Conservation (phyloP, 352 stramenopile genomes). For the Phytophthora megakarya region DNA sequence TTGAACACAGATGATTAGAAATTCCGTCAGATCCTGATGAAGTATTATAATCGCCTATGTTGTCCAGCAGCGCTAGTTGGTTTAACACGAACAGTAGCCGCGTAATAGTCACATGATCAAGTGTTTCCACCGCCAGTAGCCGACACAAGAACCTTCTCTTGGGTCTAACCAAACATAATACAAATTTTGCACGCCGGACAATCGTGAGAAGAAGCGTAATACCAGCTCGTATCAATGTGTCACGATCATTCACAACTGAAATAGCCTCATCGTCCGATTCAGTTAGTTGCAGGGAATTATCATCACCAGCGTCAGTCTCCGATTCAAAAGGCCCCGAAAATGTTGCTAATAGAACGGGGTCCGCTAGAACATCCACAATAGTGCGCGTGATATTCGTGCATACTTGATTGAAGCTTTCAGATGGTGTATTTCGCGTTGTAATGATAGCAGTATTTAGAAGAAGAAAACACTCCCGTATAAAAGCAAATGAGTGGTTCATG, state of each 20-base stretch:
- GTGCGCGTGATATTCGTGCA: constrained; percentile 51
- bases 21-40: neutral
- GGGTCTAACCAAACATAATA: constrained; percentile 60
- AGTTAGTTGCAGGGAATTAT: constrained; percentile 6
- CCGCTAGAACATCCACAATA: constrained; percentile 64
- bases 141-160: constrained; percentile 79
- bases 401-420: constrained; percentile 64
- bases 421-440: constrained; percentile 65
- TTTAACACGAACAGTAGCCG: constrained; percentile 69
- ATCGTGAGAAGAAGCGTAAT: constrained; percentile 75
- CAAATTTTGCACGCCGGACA: constrained; percentile 71
- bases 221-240: constrained; percentile 71
- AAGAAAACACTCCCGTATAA: constrained; percentile 79
- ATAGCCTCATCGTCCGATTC: constrained; percentile 69
- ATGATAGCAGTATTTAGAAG: constrained; percentile 75
- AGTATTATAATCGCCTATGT: constrained; percentile 2
- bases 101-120: constrained; percentile 76
- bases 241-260: constrained; percentile 62
- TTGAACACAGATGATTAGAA: constrained; percentile 15
- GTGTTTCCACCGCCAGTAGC: constrained; percentile 68
- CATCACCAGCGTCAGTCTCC: constrained; percentile 39
- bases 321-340: constrained; percentile 41
- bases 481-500: constrained; percentile 57
- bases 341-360: constrained; percentile 56
- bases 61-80: constrained; percentile 61